phyloP scores from a whole-genome alignment of 139 green algal species.

The Penium margaritaceum region DNA sequence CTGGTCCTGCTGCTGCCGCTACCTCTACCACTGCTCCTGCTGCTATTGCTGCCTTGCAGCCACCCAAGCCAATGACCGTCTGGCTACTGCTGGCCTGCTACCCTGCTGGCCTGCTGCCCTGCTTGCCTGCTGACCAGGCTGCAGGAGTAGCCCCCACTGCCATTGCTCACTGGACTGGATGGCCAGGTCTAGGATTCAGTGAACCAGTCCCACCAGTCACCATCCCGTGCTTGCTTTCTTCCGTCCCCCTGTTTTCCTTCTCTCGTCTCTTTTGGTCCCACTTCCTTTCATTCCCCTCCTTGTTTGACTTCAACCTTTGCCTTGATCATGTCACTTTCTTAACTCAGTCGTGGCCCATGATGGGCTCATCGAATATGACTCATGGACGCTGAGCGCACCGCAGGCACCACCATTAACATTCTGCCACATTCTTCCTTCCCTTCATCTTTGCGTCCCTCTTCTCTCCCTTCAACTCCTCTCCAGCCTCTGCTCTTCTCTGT shows the following conservation, averaged over 20 bases:
- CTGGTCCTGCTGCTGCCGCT: no score
- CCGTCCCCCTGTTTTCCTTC: not conserved
- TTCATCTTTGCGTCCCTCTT: not conserved
- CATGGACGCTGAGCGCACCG: no score
- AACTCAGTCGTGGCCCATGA: no score
- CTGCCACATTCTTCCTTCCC: not conserved
- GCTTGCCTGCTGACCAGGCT: not conserved
- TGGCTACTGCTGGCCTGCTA: not conserved
- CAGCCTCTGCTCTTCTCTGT: no score
- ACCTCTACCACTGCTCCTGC: no score
- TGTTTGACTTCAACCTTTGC: not conserved
- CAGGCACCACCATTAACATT: no score
- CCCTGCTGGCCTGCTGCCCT: not conserved
- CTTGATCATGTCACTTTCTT: not conserved
- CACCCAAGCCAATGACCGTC: no score
- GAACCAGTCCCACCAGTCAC: no score
- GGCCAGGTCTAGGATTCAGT: no score
- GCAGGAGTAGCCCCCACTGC: not conserved
- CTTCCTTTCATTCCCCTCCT: not conserved
- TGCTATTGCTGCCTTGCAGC: no score
- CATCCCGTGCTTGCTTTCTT: not conserved
- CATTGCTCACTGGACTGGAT: no score
- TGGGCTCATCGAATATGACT: no score
- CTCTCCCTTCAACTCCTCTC: not conserved
- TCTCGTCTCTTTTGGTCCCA: not conserved